A percentile compares a stretch with the other conserved stretches of the same genome.
These are phyloP conservation scores for Cryptosporidium meleagridis DNA, from an alignment of 169 alveolate genomes.

Conservation along the genomic window DNA sequence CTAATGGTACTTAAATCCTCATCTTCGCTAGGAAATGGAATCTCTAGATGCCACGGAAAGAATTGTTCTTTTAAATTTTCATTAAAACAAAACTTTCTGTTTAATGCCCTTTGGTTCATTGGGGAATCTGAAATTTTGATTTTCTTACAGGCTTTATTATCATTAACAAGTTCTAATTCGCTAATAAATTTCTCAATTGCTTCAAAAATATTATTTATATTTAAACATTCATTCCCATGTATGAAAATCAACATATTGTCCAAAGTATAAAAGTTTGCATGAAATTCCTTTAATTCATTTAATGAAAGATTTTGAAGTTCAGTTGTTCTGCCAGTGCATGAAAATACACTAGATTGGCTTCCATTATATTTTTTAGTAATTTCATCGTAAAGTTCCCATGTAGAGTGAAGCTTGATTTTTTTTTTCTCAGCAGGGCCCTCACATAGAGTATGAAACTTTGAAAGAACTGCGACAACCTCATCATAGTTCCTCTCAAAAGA, in stretches of 20 bases:
- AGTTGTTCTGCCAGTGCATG: constrained; percentile 45
- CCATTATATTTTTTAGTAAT: constrained; percentile 27
- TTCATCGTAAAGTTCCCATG: constrained; percentile 54
- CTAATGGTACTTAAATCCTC: constrained; percentile 43
- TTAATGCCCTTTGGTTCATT: background rate
- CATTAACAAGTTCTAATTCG: background rate
- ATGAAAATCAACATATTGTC: constrained; percentile 37
- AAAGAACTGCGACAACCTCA: constrained; percentile 14
- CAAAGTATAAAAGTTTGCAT: constrained; percentile 23
- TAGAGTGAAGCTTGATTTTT: background rate
- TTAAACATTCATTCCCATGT: constrained; percentile 5
- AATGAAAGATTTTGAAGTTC: constrained; percentile 18
- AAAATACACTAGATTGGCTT: background rate
- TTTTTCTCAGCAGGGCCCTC: background rate
- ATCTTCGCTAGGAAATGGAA: constrained; percentile 66
- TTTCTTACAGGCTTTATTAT: background rate
- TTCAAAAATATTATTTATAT: constrained; percentile 11
- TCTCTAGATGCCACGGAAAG: constrained; percentile 14
- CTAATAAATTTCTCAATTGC: constrained; percentile 1
- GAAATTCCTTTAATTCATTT: constrained; percentile 34
- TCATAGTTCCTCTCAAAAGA: constrained; percentile 38
- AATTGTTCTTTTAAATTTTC: constrained; percentile 5
- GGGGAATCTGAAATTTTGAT: background rate
- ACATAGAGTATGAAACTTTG: constrained; percentile 25
- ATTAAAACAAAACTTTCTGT: background rate